Conservation (phyloP, 805 yeast species). For the Candida germanica region DNA sequence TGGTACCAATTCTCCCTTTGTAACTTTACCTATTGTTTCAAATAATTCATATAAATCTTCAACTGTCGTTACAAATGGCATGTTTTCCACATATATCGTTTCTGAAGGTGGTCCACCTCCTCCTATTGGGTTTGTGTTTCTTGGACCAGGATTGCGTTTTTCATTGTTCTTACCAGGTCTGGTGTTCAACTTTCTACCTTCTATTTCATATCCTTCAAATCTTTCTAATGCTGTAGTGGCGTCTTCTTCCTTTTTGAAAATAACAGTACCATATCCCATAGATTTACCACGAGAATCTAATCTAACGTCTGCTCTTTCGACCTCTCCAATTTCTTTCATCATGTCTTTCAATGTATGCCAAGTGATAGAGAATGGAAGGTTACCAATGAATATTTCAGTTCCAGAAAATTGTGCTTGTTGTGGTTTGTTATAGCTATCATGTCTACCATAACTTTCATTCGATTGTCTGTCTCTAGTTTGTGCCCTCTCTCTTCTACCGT, state of each 20-base stretch:
- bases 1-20: conserved; percentile 71
- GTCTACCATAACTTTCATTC: not conserved
- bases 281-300: conserved; percentile 68
- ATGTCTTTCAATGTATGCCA: conserved; percentile 88
- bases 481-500: not conserved
- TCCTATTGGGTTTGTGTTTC: conserved; percentile 2
- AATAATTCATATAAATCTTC: conserved; percentile 82
- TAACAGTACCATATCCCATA: conserved; percentile 82
- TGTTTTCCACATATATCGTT: conserved; percentile 64
- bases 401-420: conserved; percentile 21
- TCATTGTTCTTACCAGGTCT: conserved; percentile 54
- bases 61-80: conserved; percentile 87
- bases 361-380: conserved; percentile 74
- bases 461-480: not conserved
- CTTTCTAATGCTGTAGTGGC: conserved; percentile 68
- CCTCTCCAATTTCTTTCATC: conserved; percentile 72
- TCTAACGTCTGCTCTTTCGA: conserved; percentile 79
- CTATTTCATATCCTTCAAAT: conserved; percentile 66
- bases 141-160: conserved; percentile 1
- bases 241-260: conserved; percentile 60
- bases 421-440: too few species aligned
- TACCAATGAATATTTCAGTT: conserved; percentile 70
- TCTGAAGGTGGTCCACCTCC: conserved; percentile 54
- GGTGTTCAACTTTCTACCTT: conserved; percentile 77
- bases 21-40: conserved; percentile 76